Evolutionary conservation across 441 rosid genomes (phyloP), one percentile per base, ranked within the genome.

Genomic region (Jatropha multifida): DNA sequence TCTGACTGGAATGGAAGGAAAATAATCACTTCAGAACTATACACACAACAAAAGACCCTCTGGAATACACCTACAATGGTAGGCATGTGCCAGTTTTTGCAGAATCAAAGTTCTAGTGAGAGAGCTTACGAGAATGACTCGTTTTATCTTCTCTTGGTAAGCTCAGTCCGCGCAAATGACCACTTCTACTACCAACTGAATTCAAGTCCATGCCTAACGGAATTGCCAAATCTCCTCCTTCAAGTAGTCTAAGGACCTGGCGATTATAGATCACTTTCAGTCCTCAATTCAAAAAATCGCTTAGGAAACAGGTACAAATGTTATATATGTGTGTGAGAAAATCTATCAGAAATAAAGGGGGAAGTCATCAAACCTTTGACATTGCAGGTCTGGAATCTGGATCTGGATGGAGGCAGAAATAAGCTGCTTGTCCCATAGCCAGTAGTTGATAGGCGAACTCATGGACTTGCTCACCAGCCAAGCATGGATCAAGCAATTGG

Each of bases 171-270:
- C 71, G 72, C 74, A 90, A 79, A 81, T 79, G 93, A 27, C 90
- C 92, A 67, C 95, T 90, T 86, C 92, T 82, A 61, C 79, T 89
- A 41, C 95, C 95, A 42, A 74, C 80, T 71, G 90, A 76, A 61
- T 81, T 86, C 82, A 85, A 73, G 79, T 88, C 92, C 76, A 85
- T 77, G 56, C 79, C 80, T 62, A 86, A 60, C n/a, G 92, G 88
- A 68, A 68, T 41, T 46, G 11, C 74, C 46, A 74, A 41, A 65
- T 85, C 88, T 80, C 87, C 94, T 37, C 88, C 91, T 84, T 90
- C 95, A 64, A 89, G 90, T 71, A 89, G 85, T 80, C 87, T 76
- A 61, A 90, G 85, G 40, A 88, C 91, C 92, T 90, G 82, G n/a
- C 40, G 48, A 61, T 83, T 46, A 62, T 52, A 55, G 32, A 69